Base-by-base conservation (phyloP, 202 grass and related monocot species). In the Setaria italica region DNA sequence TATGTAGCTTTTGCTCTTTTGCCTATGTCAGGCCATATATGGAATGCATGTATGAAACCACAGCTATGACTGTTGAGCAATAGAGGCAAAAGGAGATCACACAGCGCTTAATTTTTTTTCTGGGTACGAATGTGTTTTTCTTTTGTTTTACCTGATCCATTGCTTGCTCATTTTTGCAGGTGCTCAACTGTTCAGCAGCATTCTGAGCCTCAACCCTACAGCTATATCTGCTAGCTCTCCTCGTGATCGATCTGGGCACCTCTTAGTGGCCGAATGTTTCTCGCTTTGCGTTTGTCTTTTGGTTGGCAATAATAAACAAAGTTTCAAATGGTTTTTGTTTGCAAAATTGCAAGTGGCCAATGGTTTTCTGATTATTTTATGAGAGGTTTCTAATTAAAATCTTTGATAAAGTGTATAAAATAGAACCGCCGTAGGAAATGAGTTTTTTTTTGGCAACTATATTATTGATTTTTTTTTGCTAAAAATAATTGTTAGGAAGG, bases 1-100 rank as follows among this genome's bases (percentile, higher is more conserved):
- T 59, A 7, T 74, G 67, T 85, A 82, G 74, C 70, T 72, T 74
- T 71, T 86, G 79, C 74, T 84, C 58, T 83, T 80, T 79, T 62
- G 56, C 64, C 72, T 59, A 15, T 86, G 79, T 86, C 83, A 86
- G 83, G 70, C 90, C 80, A 83, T 83, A 67, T 77, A 53, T 70
- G 84, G 67, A 80, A 88, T 80, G 79, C 78, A 81, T 75, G 82
- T 63, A 64, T 67, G 76, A 62, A 80, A 84, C 59, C 49, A 77
- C 59, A 41, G 54, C 35, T 42, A 33, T 66, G 19, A 89, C 87
- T 89, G 37, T 83, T 89, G 54, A 80, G 43, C 83, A 84, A 87
- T 70, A 88, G 83, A 73, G 46, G 68, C 57, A 50, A 80, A 63
- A 76, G 62, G 73, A 63, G 4, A 58, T 33, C 25, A 39, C 19